phyloP scores from a whole-genome alignment of 129 eudicot species.

The Flaveria ramosissima region DNA sequence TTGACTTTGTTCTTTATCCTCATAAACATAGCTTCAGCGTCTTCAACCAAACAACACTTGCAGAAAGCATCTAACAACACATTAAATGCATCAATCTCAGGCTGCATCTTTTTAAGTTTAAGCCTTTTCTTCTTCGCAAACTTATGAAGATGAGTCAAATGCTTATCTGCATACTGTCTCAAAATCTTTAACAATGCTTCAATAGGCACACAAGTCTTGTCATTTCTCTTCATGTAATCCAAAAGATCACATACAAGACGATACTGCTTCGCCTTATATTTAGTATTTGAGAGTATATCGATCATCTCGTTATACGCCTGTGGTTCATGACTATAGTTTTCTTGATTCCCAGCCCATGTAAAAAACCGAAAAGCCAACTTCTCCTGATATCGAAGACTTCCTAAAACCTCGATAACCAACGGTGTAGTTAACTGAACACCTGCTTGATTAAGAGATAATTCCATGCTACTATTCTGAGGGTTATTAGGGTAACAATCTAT shows the following conservation, averaged over 20 bases:
- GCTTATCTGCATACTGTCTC: constrained; percentile 77
- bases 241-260: constrained; percentile 79
- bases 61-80: constrained; percentile 77
- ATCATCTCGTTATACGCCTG: constrained; percentile 71
- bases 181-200: constrained; percentile 59
- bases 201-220: constrained; percentile 58
- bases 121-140: constrained; percentile 85
- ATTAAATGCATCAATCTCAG: constrained; percentile 74
- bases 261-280: constrained; percentile 73
- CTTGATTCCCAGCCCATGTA: constrained; percentile 83
- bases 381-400: constrained; percentile 67
- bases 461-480: constrained; percentile 51
- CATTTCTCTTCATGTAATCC: constrained; percentile 74
- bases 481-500: constrained; percentile 44
- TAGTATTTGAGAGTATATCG: constrained; percentile 77
- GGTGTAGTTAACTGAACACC: constrained; percentile 55
- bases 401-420: constrained; percentile 60
- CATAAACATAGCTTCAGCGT: constrained; percentile 66
- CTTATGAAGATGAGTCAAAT: constrained; percentile 69
- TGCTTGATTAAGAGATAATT: constrained; percentile 49
- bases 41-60: constrained; percentile 82
- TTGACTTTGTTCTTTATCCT: constrained; percentile 57
- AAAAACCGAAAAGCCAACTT: constrained; percentile 82
- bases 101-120: constrained; percentile 68
- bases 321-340: constrained; percentile 66